A percentile compares a stretch with the other conserved stretches of the same genome.
phyloP scores from a whole-genome alignment of 2,329 filamentous ascomycete genomes.

The Talaromyces albobiverticillius region DNA sequence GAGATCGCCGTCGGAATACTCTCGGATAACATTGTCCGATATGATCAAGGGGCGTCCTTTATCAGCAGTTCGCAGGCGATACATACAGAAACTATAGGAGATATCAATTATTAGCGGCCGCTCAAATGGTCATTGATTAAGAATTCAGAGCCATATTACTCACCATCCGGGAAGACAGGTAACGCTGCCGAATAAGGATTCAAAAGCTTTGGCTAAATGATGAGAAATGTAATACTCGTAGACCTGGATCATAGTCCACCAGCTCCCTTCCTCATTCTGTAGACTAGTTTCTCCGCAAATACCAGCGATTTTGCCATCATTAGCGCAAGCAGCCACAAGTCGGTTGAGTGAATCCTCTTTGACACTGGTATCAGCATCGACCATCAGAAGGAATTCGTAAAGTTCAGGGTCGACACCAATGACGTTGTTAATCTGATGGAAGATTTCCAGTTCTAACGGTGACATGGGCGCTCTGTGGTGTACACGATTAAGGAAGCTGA shows the following conservation, averaged over 20 bases:
- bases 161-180: conserved; percentile 99
- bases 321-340: conserved; percentile 85
- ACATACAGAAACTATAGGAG: conserved; percentile 90
- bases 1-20: conserved; percentile 84
- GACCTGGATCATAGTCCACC: conserved; percentile 99
- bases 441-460: conserved; percentile 94
- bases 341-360: conserved; percentile 88
- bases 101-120: conserved; percentile 33
- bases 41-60: conserved; percentile 94
- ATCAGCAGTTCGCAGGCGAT: conserved; percentile 88
- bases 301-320: conserved; percentile 93
- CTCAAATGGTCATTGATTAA: conserved; percentile 1
- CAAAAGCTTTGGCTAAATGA: conserved; percentile 93
- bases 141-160: conserved; percentile 39
- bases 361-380: conserved; percentile 95
- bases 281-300: conserved; percentile 96
- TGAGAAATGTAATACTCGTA: conserved; percentile 99
- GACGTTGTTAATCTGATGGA: conserved; percentile 98
- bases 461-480: conserved; percentile 94
- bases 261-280: conserved; percentile 90
- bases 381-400: conserved; percentile 96
- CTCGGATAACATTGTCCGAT: conserved; percentile 78
- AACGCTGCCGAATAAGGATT: conserved; percentile 94
- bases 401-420: conserved; percentile 97
- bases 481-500: conserved; percentile 97